Evolutionary conservation across 352 stramenopile genomes (phyloP), one percentile per base, ranked within the genome.

Genomic region (Plasmopara halstedii): DNA sequence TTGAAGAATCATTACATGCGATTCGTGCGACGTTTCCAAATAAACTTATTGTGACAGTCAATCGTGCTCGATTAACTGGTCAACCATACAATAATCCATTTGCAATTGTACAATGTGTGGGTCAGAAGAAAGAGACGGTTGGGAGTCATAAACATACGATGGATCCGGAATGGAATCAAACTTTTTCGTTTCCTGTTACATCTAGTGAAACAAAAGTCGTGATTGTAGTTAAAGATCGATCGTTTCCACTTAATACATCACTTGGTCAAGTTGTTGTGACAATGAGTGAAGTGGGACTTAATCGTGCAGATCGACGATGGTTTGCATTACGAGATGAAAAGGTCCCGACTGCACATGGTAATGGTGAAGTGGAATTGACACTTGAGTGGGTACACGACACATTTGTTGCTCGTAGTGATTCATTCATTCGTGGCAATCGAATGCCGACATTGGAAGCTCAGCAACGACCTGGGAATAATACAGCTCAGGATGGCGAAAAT

Each of bases 151-250:
- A 87, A 36, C 82, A 92, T 51, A 94, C 80, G 32, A 94, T 94
- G 83, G 81, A 94, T 19, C 83, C 83, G 0, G 83, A 94, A 55
- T 94, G 83, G 83, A 94, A 94, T 46, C 83, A 94, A 41, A 92
- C 83, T 0, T 94, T 94, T 40, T 91, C 80, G 6, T 94, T 94
- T 35, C 83, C 83, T 0, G 83, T 94, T 6, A 88, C 73, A 11
- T 83, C 75, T 10, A 86, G 66, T 29, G 69, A 87, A 42, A 76
- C 83, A 3, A 58, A 63, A 10, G 75, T 94, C 14, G 58, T 80
- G 0, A 62, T 91, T 11, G 56, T 76, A 6, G 70, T 94, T 43
- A 88, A 89, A 31, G 82, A 94, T 45, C 61, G 68, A 8, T 69
- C 57, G 14, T 91, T 94, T 43, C 79, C 80, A 7, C 59, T 92